phyloP scores from a whole-genome alignment of 1,139 yeast species.

The Yamadazyma jaroonii region DNA sequence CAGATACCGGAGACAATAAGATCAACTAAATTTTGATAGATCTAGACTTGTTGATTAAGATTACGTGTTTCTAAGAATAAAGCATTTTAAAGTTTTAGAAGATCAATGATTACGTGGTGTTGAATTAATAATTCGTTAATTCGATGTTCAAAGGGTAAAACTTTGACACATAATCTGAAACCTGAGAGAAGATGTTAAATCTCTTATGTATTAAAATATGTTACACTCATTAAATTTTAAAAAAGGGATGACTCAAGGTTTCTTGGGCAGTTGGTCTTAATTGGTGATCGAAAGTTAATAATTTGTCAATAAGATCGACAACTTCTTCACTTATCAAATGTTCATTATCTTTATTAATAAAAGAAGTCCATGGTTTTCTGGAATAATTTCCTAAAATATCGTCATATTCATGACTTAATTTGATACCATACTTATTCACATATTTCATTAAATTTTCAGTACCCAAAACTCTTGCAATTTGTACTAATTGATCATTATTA shows the following conservation, averaged over 20 bases:
- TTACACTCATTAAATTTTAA: slow-evolving; percentile 14
- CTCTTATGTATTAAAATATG: not conserved
- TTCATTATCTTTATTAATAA: slow-evolving; percentile 71
- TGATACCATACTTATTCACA: slow-evolving; percentile 58
- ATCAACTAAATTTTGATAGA: too few relatives aligned
- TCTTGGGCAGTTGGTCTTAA: slow-evolving; percentile 92
- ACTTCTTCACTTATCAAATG: slow-evolving; percentile 68
- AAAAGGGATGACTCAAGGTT: slow-evolving; percentile 72
- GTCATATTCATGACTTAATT: slow-evolving; percentile 64
- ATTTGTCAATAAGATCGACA: slow-evolving; percentile 77
- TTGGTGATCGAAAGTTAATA: slow-evolving; percentile 90
- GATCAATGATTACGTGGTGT: too few relatives aligned
- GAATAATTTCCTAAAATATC: slow-evolving; percentile 63
- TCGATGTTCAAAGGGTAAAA: too few relatives aligned
- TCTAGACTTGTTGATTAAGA: too few relatives aligned
- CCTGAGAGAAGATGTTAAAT: too few relatives aligned
- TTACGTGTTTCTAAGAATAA: too few relatives aligned
- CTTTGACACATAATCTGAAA: too few relatives aligned
- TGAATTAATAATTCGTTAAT: too few relatives aligned
- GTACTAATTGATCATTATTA: slow-evolving; percentile 76
- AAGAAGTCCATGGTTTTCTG: slow-evolving; percentile 85
- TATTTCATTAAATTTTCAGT: slow-evolving; percentile 64
- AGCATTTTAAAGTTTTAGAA: too few relatives aligned
- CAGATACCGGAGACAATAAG: not conserved
- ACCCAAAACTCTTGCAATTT: slow-evolving; percentile 74